These are phyloP conservation scores for Linum trigynum DNA, from an alignment of 345 rosid genomes.

Conservation along the genomic window DNA sequence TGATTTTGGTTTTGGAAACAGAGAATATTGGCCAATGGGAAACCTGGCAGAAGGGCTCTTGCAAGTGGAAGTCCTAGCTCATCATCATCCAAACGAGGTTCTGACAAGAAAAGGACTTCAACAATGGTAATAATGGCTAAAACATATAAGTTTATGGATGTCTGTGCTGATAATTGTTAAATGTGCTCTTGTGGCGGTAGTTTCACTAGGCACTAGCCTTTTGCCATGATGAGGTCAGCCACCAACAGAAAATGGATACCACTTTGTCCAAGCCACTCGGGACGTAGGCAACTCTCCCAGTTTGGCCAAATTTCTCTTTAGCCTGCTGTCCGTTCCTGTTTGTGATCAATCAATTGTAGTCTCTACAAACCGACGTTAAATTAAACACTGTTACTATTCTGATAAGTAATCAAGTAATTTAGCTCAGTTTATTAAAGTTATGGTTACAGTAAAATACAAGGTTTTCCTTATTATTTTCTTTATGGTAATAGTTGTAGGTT, in stretches of 20 bases:
- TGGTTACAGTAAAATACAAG: too few species aligned
- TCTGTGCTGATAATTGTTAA: background rate
- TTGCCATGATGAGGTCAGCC: background rate
- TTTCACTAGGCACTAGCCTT: background rate
- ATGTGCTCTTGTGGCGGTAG: background rate
- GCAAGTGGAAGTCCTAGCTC: slow-evolving; percentile 38
- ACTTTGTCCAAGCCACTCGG: background rate
- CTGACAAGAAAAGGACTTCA: slow-evolving; percentile 46
- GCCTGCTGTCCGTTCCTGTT: too few species aligned
- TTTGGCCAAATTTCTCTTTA: too few species aligned
- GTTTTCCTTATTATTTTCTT: too few species aligned
- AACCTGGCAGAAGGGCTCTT: slow-evolving; percentile 38
- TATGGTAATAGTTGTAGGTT: too few species aligned
- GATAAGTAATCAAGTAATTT: too few species aligned
- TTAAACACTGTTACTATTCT: too few species aligned
- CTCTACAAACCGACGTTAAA: too few species aligned
- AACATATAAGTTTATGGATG: slow-evolving; percentile 1
- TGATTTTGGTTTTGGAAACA: slow-evolving; percentile 15
- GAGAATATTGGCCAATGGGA: slow-evolving; percentile 40
- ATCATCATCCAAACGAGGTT: slow-evolving; percentile 38
- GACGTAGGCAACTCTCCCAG: too few species aligned
- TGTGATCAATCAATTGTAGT: too few species aligned
- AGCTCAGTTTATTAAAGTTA: too few species aligned
- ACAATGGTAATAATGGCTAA: slow-evolving; percentile 31
- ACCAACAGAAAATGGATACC: background rate